A percentile compares a stretch with the other conserved stretches of the same genome.
Conservation (phyloP, 108 stramenopile genomes). For the Cyclotella atomus region DNA sequence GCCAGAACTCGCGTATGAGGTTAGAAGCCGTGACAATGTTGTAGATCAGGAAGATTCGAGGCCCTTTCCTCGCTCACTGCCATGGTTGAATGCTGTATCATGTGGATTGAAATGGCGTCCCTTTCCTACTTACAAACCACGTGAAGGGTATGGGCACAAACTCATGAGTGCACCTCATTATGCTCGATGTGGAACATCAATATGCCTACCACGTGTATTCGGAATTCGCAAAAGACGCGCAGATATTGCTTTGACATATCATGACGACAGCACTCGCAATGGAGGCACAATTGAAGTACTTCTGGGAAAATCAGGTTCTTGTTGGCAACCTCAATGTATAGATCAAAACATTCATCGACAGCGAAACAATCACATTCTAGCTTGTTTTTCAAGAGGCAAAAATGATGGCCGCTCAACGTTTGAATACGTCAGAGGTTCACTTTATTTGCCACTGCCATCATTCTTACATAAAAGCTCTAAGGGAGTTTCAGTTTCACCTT, state of each 20-base stretch:
- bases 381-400: conserved; percentile 28
- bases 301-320: conserved; percentile 24
- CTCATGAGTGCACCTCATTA: conserved; percentile 29
- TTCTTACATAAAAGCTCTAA: conserved; percentile 27
- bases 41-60: conserved; percentile 15
- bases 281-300: conserved; percentile 34
- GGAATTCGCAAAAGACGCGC: conserved; percentile 14
- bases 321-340: conserved; percentile 1
- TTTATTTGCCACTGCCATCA: conserved; percentile 23
- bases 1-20: conserved; percentile 37
- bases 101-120: conserved; percentile 37
- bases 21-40: conserved; percentile 1
- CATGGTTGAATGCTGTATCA: conserved; percentile 34
- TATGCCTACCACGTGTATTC: conserved; percentile 17
- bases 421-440: conserved; percentile 36
- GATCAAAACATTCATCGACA: conserved; percentile 1
- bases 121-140: conserved; percentile 24
- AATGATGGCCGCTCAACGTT: conserved; percentile 16
- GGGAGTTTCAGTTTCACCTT: conserved; percentile 37
- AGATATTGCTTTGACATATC: conserved; percentile 31
- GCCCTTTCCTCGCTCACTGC: conserved; percentile 29
- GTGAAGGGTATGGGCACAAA: conserved; percentile 29
- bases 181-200: conserved; percentile 8
- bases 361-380: conserved; percentile 36
- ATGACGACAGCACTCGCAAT: no score